Base-by-base conservation (phyloP, 257 asterid species). In the Fraxinus quadrangulata region DNA sequence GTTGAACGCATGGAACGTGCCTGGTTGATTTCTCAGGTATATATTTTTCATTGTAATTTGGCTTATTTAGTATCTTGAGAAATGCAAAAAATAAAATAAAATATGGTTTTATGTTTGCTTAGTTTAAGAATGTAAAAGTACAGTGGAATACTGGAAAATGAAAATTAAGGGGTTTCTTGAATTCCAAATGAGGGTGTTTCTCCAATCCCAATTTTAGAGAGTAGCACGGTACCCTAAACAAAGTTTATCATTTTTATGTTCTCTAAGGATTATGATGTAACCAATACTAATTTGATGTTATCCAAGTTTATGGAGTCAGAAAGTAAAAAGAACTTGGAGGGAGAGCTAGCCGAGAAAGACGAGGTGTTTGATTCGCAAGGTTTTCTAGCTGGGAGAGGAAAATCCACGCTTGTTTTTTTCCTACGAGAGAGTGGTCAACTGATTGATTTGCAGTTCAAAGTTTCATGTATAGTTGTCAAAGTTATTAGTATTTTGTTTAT, bases 21-120 rank as follows among this genome's bases (percentile, higher is more conserved):
- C 28, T 94, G 97, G 97, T 83, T 92, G 85, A 94, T 94, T 82
- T 31, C 99, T 75, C 89, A 92, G 97, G 97, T 93, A 71, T 45
- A 1, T 67, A 66, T 17, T 21, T 30, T 3, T 66, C 11, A 26
- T 37, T 54, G 28, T 10, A 36, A 68, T 49, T 47, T 19, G 71
- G 42, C 61, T 39, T 34, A 21, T 11, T 26, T 77, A 68, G 17
- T 61, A 70, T 81, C 8, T 1, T 14, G 51, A 51, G 39, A 21
- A 66, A 10, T 81, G 73, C 28, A 30, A 37, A 3, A 34, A 34
- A 34, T 3, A 34, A 34, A 34, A 34, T 34, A 6, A 34, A 34
- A 0, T 34, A 0, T 34, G 39, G 39, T 34, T 37, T 73, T 28
- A 17, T 59, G 17, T 28, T 76, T 26, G 45, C 51, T 45, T 40